Percentiles rank a stretch among this genome's conserved stretches.
Evolutionary conservation across 257 asterid species (phyloP).

Genomic region (Fraxinus excelsior): DNA sequence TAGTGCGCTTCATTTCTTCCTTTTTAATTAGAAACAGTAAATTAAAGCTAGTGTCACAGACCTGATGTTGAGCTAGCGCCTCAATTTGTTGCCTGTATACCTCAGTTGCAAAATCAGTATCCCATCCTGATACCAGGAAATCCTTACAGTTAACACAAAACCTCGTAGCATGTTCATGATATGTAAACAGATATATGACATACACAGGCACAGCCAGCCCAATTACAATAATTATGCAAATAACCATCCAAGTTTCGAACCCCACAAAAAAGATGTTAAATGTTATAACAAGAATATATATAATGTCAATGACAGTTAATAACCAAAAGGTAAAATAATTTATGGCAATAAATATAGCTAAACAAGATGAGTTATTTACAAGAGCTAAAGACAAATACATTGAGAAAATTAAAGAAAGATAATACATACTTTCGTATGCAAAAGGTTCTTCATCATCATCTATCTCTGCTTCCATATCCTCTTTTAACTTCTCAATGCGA

Average conservation of each 20-base stretch:
- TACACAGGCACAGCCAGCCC: not conserved
- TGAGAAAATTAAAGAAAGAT: constrained; percentile 13
- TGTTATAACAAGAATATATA: not conserved
- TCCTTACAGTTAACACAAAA: constrained; percentile 15
- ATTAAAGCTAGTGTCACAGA: constrained; percentile 27
- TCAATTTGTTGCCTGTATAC: constrained; percentile 92
- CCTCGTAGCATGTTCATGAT: constrained; percentile 19
- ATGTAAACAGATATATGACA: not conserved
- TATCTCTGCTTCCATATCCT: constrained; percentile 98
- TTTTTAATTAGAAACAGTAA: constrained; percentile 15
- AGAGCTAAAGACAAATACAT: constrained; percentile 7
- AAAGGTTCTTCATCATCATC: constrained; percentile 99
- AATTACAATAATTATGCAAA: not conserved
- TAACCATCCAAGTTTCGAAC: not conserved
- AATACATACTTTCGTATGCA: constrained; percentile 83
- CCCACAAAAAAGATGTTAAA: not conserved
- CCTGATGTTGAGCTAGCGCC: constrained; percentile 91
- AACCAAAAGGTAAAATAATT: constrained; percentile 15
- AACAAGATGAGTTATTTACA: constrained; percentile 6
- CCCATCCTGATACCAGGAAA: constrained; percentile 74
- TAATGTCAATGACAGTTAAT: constrained; percentile 16
- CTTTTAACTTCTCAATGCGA: constrained; percentile 92
- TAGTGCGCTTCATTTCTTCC: not conserved
- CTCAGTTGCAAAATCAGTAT: constrained; percentile 95
- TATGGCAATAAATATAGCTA: not conserved